These are phyloP conservation scores for Cyclocybe cylindracea DNA, from an alignment of 768 basidiomycete genomes.

Conservation along the genomic window DNA sequence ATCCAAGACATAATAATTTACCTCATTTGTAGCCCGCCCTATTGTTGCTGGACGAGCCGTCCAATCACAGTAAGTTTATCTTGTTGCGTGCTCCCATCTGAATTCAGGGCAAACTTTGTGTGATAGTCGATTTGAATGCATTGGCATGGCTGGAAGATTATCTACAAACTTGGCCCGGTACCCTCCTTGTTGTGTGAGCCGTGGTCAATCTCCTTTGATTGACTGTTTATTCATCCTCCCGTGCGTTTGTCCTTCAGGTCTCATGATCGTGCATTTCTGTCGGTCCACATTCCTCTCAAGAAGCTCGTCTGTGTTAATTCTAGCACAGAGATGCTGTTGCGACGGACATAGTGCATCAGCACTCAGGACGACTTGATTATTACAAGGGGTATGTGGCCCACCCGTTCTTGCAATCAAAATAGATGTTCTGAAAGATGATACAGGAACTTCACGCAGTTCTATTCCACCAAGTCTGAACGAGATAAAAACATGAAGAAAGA, in stretches of 20 bases:
- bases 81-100: background rate
- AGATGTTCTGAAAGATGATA: constrained; percentile 4
- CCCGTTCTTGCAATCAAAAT: background rate
- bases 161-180: constrained; percentile 92
- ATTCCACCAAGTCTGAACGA: constrained; percentile 96
- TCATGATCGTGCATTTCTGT: constrained; percentile 97
- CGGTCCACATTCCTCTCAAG: constrained; percentile 17
- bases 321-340: constrained; percentile 82
- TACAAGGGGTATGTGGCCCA: constrained; percentile 80
- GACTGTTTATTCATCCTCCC: background rate
- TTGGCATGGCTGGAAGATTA: constrained; percentile 98
- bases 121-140: constrained; percentile 85
- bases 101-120: background rate
- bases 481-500: constrained; percentile 90
- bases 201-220: background rate
- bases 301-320: background rate
- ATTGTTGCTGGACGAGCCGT: constrained; percentile 88
- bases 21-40: constrained; percentile 55
- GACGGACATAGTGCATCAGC: constrained; percentile 97
- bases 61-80: constrained; percentile 81
- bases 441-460: constrained; percentile 98
- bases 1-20: background rate
- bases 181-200: constrained; percentile 86
- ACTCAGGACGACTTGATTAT: constrained; percentile 90
- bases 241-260: constrained; percentile 51